A percentile compares a stretch with the other conserved stretches of the same genome.
Evolutionary conservation across 768 basidiomycete genomes (phyloP).

Genomic region (Naematelia encephala): DNA sequence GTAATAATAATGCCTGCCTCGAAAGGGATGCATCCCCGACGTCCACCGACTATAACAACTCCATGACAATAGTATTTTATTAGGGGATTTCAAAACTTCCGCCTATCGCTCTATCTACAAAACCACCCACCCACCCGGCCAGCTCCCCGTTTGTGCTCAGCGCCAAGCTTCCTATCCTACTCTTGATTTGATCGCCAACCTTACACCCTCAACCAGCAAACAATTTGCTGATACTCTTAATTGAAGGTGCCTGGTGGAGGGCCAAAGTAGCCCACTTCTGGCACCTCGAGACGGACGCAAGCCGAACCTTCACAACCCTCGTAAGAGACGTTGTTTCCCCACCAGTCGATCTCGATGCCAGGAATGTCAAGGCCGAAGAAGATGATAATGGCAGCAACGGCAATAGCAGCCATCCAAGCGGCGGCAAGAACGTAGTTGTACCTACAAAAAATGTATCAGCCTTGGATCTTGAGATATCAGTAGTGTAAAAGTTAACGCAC

Average conservation of each 20-base stretch:
- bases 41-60: too few species aligned
- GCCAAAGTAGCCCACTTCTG: constrained; percentile 33
- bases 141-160: too few species aligned
- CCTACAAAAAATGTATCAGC: constrained; percentile 9
- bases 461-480: background rate
- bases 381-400: constrained; percentile 51
- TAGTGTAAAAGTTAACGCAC: background rate
- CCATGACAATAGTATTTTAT: too few species aligned
- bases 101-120: too few species aligned
- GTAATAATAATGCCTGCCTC: too few species aligned
- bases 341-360: constrained; percentile 44
- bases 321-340: constrained; percentile 41
- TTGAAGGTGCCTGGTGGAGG: constrained; percentile 11
- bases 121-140: too few species aligned
- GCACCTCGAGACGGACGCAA: constrained; percentile 16
- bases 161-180: too few species aligned
- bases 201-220: too few species aligned
- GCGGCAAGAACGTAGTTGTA: constrained; percentile 51
- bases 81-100: too few species aligned
- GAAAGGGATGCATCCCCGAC: too few species aligned
- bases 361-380: constrained; percentile 51
- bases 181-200: too few species aligned
- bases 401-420: constrained; percentile 50
- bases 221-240: too few species aligned
- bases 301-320: constrained; percentile 25